phyloP scores from a whole-genome alignment of 1,139 yeast genomes.

The Debaryomyces robertsiae region DNA sequence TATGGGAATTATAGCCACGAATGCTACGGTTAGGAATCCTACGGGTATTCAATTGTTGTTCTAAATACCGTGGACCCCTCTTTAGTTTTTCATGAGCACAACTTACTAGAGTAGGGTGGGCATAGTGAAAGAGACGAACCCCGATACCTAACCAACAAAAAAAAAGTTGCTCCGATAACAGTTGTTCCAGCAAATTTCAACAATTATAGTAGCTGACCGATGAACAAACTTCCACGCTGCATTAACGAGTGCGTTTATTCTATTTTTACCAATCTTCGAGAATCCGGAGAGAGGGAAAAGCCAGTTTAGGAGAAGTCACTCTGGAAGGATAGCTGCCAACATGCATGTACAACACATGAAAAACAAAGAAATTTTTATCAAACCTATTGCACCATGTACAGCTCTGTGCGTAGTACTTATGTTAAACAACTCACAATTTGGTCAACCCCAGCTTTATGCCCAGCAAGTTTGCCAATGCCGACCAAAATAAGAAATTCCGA shows the following conservation, averaged over 20 bases:
- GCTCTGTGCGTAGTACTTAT: slow-evolving; percentile 50
- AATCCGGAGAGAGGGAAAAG: slow-evolving; percentile 61
- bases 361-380: slow-evolving; percentile 61
- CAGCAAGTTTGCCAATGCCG: slow-evolving; percentile 52
- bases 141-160: slow-evolving; percentile 75
- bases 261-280: slow-evolving; percentile 55
- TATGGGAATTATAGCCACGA: slow-evolving; percentile 66
- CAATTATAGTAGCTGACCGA: slow-evolving; percentile 60
- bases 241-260: slow-evolving; percentile 64
- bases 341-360: slow-evolving; percentile 73
- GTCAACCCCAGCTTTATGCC: slow-evolving; percentile 55
- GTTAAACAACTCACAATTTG: slow-evolving; percentile 61
- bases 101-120: slow-evolving; percentile 65
- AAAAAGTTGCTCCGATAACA: slow-evolving; percentile 77
- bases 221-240: slow-evolving; percentile 66
- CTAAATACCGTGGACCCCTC: slow-evolving; percentile 74
- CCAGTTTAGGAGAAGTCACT: slow-evolving; percentile 68
- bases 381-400: slow-evolving; percentile 56
- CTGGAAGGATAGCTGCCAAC: slow-evolving; percentile 72
- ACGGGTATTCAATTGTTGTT: slow-evolving; percentile 52
- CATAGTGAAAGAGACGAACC: slow-evolving; percentile 68
- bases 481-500: slow-evolving; percentile 64
- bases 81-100: slow-evolving; percentile 55
- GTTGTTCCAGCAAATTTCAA: slow-evolving; percentile 68
- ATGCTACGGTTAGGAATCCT: slow-evolving; percentile 43